Percentiles rank a stretch among this genome's conserved stretches.
Evolutionary conservation across 768 basidiomycete species (phyloP).

Genomic region (Suillus decipiens): DNA sequence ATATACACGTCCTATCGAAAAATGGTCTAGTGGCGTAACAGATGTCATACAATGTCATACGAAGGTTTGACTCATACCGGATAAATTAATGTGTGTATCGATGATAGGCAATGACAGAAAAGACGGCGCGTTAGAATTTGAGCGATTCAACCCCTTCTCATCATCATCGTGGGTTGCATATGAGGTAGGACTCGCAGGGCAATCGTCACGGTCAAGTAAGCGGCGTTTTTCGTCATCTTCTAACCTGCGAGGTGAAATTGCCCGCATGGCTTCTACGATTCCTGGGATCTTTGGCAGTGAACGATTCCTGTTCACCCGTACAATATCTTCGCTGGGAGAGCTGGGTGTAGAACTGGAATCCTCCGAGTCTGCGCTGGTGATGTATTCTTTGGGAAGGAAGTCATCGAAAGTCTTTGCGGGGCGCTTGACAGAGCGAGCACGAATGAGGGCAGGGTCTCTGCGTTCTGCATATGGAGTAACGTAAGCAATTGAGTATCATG

Average conservation of each 20-base stretch:
- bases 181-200: not conserved
- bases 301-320: slow-evolving; percentile 34
- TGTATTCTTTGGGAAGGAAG: slow-evolving; percentile 47
- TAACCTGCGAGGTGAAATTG: slow-evolving; percentile 19
- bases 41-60: not conserved
- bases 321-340: slow-evolving; percentile 23
- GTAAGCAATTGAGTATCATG: slow-evolving; percentile 7
- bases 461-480: slow-evolving; percentile 19
- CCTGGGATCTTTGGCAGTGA: slow-evolving; percentile 43
- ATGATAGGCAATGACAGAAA: not conserved
- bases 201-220: slow-evolving; percentile 26
- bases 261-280: slow-evolving; percentile 32
- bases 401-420: slow-evolving; percentile 45
- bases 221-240: slow-evolving; percentile 20
- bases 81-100: not conserved
- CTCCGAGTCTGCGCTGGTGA: slow-evolving; percentile 35
- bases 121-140: slow-evolving; percentile 30
- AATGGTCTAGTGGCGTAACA: not conserved
- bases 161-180: slow-evolving; percentile 18
- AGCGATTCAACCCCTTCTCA: slow-evolving; percentile 15
- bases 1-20: not conserved
- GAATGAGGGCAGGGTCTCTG: slow-evolving; percentile 26
- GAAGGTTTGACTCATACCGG: not conserved
- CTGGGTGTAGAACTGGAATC: slow-evolving; percentile 11
- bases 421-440: slow-evolving; percentile 20